Conservation (phyloP, 345 rosid genomes). For the Adansonia digitata region DNA sequence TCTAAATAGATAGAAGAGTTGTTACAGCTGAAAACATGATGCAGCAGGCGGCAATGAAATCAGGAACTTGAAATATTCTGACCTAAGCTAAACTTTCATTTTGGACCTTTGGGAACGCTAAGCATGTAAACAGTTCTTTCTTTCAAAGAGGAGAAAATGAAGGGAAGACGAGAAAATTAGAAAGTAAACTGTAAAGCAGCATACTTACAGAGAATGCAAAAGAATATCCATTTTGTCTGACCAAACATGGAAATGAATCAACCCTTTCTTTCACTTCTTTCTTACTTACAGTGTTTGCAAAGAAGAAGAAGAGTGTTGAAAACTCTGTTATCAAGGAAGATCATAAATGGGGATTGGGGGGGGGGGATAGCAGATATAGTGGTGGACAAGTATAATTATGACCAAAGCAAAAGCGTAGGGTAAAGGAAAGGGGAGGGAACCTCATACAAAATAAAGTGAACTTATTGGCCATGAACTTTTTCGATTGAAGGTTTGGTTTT, state of each 20-base stretch:
- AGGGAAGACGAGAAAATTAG: neutral
- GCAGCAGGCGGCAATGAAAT: slow-evolving; percentile 9
- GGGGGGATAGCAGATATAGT: slow-evolving; percentile 5
- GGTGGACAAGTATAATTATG: slow-evolving; percentile 43
- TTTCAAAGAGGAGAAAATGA: neutral
- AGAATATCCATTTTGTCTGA: neutral
- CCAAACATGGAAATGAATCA: neutral
- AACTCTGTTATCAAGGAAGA: neutral
- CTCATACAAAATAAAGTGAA: slow-evolving; percentile 49
- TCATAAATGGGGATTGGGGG: neutral
- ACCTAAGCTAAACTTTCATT: no score
- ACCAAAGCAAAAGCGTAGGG: slow-evolving; percentile 22
- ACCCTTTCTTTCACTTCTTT: neutral
- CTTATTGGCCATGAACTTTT: neutral
- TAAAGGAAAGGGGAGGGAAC: slow-evolving; percentile 40
- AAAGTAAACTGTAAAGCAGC: slow-evolving; percentile 4
- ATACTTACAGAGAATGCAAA: slow-evolving; percentile 18
- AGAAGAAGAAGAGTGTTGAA: slow-evolving; percentile 7
- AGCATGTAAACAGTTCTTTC: no score
- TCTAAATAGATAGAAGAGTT: neutral
- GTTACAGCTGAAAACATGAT: neutral
- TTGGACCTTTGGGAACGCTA: no score
- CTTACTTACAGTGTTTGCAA: neutral
- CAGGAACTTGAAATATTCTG: neutral
- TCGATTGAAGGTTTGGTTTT: neutral